Evolutionary conservation across 371 early-diverging fungal species (phyloP).

Genomic region (Fennellomyces sp.): DNA sequence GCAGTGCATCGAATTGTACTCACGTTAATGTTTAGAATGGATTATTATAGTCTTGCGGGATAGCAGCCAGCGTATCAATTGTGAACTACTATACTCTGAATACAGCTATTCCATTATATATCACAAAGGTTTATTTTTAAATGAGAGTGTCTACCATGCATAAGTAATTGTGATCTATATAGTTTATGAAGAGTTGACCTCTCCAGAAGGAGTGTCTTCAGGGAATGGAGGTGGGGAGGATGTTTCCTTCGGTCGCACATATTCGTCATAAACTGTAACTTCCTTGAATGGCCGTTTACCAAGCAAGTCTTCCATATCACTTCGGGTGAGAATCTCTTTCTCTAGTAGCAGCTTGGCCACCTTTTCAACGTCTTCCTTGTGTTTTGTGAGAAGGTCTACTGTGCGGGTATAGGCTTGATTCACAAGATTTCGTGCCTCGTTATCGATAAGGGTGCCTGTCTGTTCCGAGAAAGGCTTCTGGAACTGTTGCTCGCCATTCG

Average conservation of each 20-base stretch:
- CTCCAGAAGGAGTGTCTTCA: slow-evolving; percentile 29
- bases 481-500: slow-evolving; percentile 76
- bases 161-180: too few relatives aligned
- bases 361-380: slow-evolving; percentile 86
- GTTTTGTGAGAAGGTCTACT: slow-evolving; percentile 76
- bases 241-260: slow-evolving; percentile 46
- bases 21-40: too few relatives aligned
- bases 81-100: too few relatives aligned
- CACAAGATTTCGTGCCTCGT: slow-evolving; percentile 88
- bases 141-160: too few relatives aligned
- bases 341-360: slow-evolving; percentile 91
- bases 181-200: slow-evolving; percentile 17
- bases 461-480: slow-evolving; percentile 97
- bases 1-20: too few relatives aligned
- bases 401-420: slow-evolving; percentile 85
- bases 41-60: too few relatives aligned
- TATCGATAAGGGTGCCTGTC: slow-evolving; percentile 94
- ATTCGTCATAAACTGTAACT: slow-evolving; percentile 74
- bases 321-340: slow-evolving; percentile 95
- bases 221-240: slow-evolving; percentile 44
- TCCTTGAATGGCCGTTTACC: slow-evolving; percentile 90
- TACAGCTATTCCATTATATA: too few relatives aligned
- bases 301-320: slow-evolving; percentile 91
- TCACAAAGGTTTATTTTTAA: too few relatives aligned
- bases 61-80: too few relatives aligned